Percentiles rank a stretch among this genome's conserved stretches.
Evolutionary conservation across 805 yeast species (phyloP).

Genomic region (Metschnikowia henanensis): DNA sequence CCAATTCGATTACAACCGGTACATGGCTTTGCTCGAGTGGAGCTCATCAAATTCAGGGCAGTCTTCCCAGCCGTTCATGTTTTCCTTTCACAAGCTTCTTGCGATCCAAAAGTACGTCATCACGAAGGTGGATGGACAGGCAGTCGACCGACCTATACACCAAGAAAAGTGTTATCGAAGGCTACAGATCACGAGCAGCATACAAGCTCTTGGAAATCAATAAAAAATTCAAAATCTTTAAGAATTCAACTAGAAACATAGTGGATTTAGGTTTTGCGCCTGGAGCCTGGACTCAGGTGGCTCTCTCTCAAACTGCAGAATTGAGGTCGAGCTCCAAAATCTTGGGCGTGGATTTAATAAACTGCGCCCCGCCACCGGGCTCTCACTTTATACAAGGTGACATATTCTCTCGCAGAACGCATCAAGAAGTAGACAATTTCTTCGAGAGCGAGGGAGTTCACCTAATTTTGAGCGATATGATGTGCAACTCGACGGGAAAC

Average conservation of each 20-base stretch:
- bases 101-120: constrained; percentile 18
- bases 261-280: constrained; percentile 66
- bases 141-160: constrained; percentile 66
- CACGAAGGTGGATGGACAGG: constrained; percentile 66
- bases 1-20: too few relatives aligned
- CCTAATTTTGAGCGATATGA: constrained; percentile 74
- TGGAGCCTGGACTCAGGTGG: constrained; percentile 34
- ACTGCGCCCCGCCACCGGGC: constrained; percentile 38
- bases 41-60: too few relatives aligned
- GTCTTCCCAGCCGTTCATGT: too few relatives aligned
- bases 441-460: constrained; percentile 40
- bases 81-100: background rate
- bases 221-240: constrained; percentile 58
- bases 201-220: constrained; percentile 81
- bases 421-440: constrained; percentile 50
- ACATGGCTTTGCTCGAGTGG: too few relatives aligned
- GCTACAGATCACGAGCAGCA: constrained; percentile 85
- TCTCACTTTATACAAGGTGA: constrained; percentile 41
- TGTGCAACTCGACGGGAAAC: constrained; percentile 88
- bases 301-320: constrained; percentile 15
- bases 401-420: constrained; percentile 48
- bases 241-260: constrained; percentile 51
- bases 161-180: constrained; percentile 59
- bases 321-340: constrained; percentile 14
- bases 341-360: constrained; percentile 33